These are phyloP conservation scores for Marasmius tenuissimus DNA, from an alignment of 1,284 basidiomycete species.

Conservation along the genomic window DNA sequence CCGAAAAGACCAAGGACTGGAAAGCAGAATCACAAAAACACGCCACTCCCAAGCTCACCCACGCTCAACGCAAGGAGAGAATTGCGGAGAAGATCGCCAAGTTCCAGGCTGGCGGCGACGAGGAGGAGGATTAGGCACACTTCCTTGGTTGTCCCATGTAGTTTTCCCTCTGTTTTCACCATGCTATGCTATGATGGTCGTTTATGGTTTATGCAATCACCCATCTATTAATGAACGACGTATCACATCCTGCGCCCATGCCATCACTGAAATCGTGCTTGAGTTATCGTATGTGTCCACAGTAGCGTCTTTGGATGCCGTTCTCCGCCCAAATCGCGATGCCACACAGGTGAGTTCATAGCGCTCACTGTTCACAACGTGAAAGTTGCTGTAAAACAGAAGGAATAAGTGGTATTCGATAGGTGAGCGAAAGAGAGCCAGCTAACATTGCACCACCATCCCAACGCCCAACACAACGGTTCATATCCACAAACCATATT, in stretches of 20 bases:
- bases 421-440: background rate
- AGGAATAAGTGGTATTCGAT: background rate
- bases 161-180: slow-evolving; percentile 11
- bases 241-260: slow-evolving; percentile 53
- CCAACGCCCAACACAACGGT: slow-evolving; percentile 75
- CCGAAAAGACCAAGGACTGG: slow-evolving; percentile 94
- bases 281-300: slow-evolving; percentile 40
- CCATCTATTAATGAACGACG: slow-evolving; percentile 26
- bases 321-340: slow-evolving; percentile 45
- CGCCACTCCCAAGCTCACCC: slow-evolving; percentile 72
- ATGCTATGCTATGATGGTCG: background rate
- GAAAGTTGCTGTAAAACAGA: slow-evolving; percentile 55
- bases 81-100: slow-evolving; percentile 85
- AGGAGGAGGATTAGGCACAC: slow-evolving; percentile 34
- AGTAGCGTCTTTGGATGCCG: slow-evolving; percentile 32
- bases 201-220: slow-evolving; percentile 12
- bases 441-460: slow-evolving; percentile 74
- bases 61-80: slow-evolving; percentile 74
- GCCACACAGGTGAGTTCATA: slow-evolving; percentile 55
- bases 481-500: slow-evolving; percentile 76
- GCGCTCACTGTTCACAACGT: slow-evolving; percentile 50
- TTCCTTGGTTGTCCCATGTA: slow-evolving; percentile 1
- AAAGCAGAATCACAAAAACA: slow-evolving; percentile 82
- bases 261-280: slow-evolving; percentile 34
- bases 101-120: slow-evolving; percentile 70